A percentile compares a stretch with the other conserved stretches of the same genome.
Conservation (phyloP, 495 filamentous ascomycete genomes). For the Penicillium subrubescens region DNA sequence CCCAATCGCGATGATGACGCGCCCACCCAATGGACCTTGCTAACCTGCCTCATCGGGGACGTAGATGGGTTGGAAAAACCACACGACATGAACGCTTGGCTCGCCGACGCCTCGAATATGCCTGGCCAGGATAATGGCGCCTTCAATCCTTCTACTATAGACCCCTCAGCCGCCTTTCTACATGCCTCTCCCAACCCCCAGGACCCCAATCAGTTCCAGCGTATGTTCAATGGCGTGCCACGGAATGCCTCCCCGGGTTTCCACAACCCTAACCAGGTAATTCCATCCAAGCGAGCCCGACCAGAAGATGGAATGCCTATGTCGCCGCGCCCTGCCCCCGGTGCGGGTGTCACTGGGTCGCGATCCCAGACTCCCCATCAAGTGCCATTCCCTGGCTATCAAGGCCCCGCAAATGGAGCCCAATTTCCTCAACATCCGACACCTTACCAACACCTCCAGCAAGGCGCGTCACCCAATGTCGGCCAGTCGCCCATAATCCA, state of each 20-base stretch:
- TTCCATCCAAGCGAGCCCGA: conserved; percentile 84
- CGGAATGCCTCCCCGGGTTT: conserved; percentile 81
- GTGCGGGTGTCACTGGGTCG: conserved; percentile 68
- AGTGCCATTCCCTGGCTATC: conserved; percentile 63
- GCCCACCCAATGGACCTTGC: conserved; percentile 9
- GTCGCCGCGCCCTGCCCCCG: conserved; percentile 78
- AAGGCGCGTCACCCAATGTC: conserved; percentile 76
- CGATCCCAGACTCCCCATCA: conserved; percentile 93
- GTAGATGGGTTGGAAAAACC: conserved; percentile 61
- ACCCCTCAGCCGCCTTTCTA: conserved; percentile 56
- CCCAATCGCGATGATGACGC: conserved; percentile 18
- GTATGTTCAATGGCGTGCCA: conserved; percentile 82
- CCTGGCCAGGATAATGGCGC: conserved; percentile 78
- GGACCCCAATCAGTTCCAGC: conserved; percentile 63
- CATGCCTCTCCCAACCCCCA: conserved; percentile 54
- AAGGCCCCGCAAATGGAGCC: conserved; percentile 59
- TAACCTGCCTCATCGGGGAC: conserved; percentile 22
- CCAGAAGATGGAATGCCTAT: conserved; percentile 83
- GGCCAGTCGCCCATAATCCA: conserved; percentile 92
- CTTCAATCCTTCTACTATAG: conserved; percentile 62
- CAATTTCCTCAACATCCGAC: conserved; percentile 58
- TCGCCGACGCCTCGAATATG: conserved; percentile 71
- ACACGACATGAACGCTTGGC: conserved; percentile 80
- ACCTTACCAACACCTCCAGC: conserved; percentile 81
- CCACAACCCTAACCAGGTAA: conserved; percentile 72